phyloP scores from a whole-genome alignment of 306 rosid genomes.

The Prunus persica region DNA sequence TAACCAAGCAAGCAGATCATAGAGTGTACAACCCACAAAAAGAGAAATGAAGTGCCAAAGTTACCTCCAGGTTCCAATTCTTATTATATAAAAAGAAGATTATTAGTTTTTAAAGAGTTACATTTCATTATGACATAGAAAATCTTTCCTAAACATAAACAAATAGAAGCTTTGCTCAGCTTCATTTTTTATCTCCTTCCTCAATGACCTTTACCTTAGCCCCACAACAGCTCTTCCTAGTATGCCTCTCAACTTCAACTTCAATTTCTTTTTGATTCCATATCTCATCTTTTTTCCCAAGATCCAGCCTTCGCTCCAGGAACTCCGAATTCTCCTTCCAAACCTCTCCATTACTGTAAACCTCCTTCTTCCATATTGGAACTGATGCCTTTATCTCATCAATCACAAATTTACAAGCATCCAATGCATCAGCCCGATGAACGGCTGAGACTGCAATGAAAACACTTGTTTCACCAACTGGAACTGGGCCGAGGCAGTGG shows the following conservation, averaged over 20 bases:
- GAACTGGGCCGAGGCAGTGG: constrained; percentile 77
- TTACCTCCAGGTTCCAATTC: too few species aligned
- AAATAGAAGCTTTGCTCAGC: background rate
- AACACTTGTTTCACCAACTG: constrained; percentile 76
- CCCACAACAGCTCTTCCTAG: constrained; percentile 57
- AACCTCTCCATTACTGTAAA: constrained; percentile 83
- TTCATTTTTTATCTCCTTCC: constrained; percentile 24
- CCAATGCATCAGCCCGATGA: constrained; percentile 78
- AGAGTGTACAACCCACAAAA: too few species aligned
- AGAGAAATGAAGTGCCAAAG: too few species aligned
- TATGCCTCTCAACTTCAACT: constrained; percentile 22
- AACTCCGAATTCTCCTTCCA: constrained; percentile 94
- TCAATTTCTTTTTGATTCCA: constrained; percentile 25
- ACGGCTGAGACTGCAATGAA: constrained; percentile 67
- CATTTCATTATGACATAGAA: background rate
- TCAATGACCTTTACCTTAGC: constrained; percentile 48
- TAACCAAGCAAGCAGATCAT: too few species aligned
- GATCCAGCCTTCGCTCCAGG: constrained; percentile 61
- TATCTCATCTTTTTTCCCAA: constrained; percentile 39
- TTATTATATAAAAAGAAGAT: too few species aligned
- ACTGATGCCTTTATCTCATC: constrained; percentile 82
- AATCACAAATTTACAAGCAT: constrained; percentile 73
- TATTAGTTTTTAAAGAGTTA: too few species aligned
- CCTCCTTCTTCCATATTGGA: constrained; percentile 98
- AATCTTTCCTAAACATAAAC: too few species aligned